Percentiles rank a stretch among this genome's conserved stretches.
Evolutionary conservation across 148 eudicot species (phyloP).

Genomic region (Fagopyrum homotropicum): DNA sequence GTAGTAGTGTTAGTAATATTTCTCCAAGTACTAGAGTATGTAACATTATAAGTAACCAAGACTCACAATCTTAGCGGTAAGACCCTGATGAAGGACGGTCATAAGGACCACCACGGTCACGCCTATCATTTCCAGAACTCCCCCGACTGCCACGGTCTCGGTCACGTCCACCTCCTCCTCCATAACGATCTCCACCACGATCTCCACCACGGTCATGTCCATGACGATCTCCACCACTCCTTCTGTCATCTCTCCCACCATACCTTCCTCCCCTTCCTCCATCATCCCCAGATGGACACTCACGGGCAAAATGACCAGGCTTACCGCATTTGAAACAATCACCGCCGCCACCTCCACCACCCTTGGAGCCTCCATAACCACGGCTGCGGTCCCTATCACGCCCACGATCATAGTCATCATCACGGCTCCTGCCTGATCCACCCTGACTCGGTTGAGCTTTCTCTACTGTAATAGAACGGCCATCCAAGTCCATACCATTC

Average conservation of each 20-base stretch:
- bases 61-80: slow-evolving; percentile 32
- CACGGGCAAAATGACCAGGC: slow-evolving; percentile 62
- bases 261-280: slow-evolving; percentile 82
- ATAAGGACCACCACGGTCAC: slow-evolving; percentile 83
- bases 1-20: neutral
- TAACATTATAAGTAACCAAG: slow-evolving; percentile 9
- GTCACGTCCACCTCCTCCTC: slow-evolving; percentile 44
- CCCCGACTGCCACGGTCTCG: slow-evolving; percentile 50
- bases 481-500: slow-evolving; percentile 92
- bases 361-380: slow-evolving; percentile 62
- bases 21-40: neutral
- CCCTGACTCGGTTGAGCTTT: slow-evolving; percentile 78
- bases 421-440: slow-evolving; percentile 51
- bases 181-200: slow-evolving; percentile 62
- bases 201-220: slow-evolving; percentile 80
- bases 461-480: slow-evolving; percentile 86
- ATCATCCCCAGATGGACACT: slow-evolving; percentile 61
- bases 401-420: slow-evolving; percentile 51
- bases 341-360: slow-evolving; percentile 44
- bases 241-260: slow-evolving; percentile 60
- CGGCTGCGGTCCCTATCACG: slow-evolving; percentile 39
- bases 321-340: slow-evolving; percentile 49
- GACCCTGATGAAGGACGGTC: slow-evolving; percentile 58
- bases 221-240: slow-evolving; percentile 51
- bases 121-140: slow-evolving; percentile 54